Base-by-base conservation (phyloP, 2,329 filamentous ascomycete species). In the Penicillium paneum region DNA sequence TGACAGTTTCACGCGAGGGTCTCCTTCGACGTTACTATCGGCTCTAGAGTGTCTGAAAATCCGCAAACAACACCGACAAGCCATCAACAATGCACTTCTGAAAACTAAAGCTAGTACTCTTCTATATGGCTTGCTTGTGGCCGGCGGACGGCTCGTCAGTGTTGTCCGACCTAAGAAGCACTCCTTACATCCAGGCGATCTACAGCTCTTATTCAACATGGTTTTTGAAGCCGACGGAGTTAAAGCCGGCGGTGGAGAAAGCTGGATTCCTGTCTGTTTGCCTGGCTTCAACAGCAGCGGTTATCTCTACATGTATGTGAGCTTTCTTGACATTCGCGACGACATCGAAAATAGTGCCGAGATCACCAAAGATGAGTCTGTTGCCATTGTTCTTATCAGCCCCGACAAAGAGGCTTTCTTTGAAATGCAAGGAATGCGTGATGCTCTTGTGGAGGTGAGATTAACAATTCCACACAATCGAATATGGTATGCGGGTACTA, bases 131-230 rank as follows among this genome's bases (percentile, higher is more conserved):
- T 81, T 99, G 12, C 87, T 99, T 56, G 93, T 97, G 15, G 94
- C 94, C 5, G 91, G 92, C 12, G 93, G 92, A 5, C 88, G 89
- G 66, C 86, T 99, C 6, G 94, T 99, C 61, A 97, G 92, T 69
- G 95, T 99, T 35, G 89, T 97, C 15, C 83, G 94, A 35, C 95
- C 95, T 6, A 92, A 95, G 64, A 90, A 94, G 54, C 94, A 99
- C 72, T 97, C 92, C 0, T 80, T 99, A 2, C 95, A 99, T 65
- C 94, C 95, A 0, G 93, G 92, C 59, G 94, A 99, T 70, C 80
- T 99, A 24, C 93, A 97, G 68, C 83, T 99, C 42, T 92, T 99
- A 57, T 99, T 99, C 80, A 97, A 97, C 69, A 99, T 99, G 95
- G 84, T 99, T 2, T 99, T 99, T 66, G 92, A 96, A 75, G 94